phyloP scores from a whole-genome alignment of 352 stramenopile species.

The Phytophthora sansomeana region DNA sequence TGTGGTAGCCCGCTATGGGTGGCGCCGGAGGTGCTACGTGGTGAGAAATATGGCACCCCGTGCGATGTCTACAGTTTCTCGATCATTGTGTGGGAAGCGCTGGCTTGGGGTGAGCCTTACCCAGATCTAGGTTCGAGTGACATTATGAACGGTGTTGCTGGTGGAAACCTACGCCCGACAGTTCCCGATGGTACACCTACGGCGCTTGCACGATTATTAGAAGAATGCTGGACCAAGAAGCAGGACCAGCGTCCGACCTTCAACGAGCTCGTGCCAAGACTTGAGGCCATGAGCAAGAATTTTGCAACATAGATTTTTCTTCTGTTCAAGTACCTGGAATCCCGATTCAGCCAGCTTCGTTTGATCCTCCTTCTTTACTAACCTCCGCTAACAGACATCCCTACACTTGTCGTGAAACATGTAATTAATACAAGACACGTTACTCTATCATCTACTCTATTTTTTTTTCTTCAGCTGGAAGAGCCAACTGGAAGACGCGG shows the following conservation, averaged over 20 bases:
- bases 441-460: neutral
- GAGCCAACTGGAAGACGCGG: conserved; percentile 71
- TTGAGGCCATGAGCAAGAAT: conserved; percentile 85
- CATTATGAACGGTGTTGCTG: conserved; percentile 88
- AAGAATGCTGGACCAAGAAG: conserved; percentile 89
- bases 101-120: conserved; percentile 85
- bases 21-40: conserved; percentile 77
- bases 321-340: conserved; percentile 7
- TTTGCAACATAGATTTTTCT: conserved; percentile 45
- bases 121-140: conserved; percentile 81
- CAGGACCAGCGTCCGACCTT: conserved; percentile 82
- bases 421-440: conserved; percentile 36
- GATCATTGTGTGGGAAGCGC: conserved; percentile 90
- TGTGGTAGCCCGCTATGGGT: conserved; percentile 87
- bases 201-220: conserved; percentile 60
- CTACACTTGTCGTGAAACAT: conserved; percentile 6
- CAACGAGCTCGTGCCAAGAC: conserved; percentile 81
- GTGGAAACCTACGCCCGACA: conserved; percentile 74
- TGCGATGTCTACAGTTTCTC: conserved; percentile 91
- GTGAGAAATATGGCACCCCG: conserved; percentile 83
- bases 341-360: conserved; percentile 9
- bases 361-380: conserved; percentile 1
- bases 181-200: conserved; percentile 73
- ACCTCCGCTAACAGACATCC: conserved; percentile 1
- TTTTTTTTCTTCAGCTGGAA: conserved; percentile 12